Evolutionary conservation across 805 yeast genomes (phyloP).

Genomic region (Scheffersomyces ergatensis): DNA sequence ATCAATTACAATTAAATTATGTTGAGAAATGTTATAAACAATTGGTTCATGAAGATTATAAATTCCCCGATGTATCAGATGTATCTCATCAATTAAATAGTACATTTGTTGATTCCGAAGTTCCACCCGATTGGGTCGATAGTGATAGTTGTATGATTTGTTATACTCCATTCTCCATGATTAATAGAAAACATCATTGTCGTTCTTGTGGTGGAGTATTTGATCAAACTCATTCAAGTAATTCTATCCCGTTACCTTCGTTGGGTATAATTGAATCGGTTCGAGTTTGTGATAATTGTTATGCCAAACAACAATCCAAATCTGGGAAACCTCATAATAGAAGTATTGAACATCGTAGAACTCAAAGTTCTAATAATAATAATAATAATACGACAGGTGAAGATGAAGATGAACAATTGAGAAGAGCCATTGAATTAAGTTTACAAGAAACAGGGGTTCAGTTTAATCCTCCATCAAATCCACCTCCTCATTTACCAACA

Average conservation of each 20-base stretch:
- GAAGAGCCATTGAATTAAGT: constrained; percentile 75
- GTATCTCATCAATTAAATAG: constrained; percentile 27
- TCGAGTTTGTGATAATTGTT: constrained; percentile 91
- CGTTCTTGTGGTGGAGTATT: constrained; percentile 96
- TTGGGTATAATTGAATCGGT: constrained; percentile 87
- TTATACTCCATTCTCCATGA: constrained; percentile 71
- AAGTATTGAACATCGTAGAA: background rate
- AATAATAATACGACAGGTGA: background rate
- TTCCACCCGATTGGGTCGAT: constrained; percentile 98
- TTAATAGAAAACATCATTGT: constrained; percentile 94
- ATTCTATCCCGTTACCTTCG: constrained; percentile 68
- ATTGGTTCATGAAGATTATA: constrained; percentile 59
- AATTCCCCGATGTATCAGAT: constrained; percentile 54
- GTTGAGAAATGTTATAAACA: constrained; percentile 61
- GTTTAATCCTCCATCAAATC: constrained; percentile 8
- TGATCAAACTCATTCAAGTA: constrained; percentile 81
- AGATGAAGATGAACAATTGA: constrained; percentile 77
- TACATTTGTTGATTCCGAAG: constrained; percentile 75
- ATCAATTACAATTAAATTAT: constrained; percentile 62
- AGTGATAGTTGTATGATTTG: constrained; percentile 95
- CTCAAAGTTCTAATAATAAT: background rate
- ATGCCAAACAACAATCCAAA: constrained; percentile 15
- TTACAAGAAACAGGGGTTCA: constrained; percentile 49
- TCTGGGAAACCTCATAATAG: background rate
- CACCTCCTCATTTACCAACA: constrained; percentile 27